Evolutionary conservation across 345 rosid genomes (phyloP).

Genomic region (Combretum micranthum): DNA sequence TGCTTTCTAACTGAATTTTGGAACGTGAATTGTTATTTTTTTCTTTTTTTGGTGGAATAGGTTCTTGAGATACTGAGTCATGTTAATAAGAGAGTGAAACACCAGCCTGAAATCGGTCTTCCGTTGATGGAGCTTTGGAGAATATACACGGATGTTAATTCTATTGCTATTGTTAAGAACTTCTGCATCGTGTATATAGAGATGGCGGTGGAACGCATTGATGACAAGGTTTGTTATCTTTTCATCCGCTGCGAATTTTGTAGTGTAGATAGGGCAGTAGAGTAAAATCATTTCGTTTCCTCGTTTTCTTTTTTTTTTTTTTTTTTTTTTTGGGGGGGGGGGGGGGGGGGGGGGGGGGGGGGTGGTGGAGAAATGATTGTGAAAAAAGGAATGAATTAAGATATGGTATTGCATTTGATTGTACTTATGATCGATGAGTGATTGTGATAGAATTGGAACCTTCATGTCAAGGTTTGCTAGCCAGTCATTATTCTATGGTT

Average conservation of each 20-base stretch:
- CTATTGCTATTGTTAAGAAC: conserved; percentile 69
- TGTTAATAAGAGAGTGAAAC: conserved; percentile 93
- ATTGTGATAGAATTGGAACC: conserved; percentile 84
- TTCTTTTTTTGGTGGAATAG: conserved; percentile 22
- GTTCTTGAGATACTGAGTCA: conserved; percentile 95
- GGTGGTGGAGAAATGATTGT: too few species aligned
- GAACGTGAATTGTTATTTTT: too few species aligned
- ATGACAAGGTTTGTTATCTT: conserved; percentile 42
- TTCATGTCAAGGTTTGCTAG: conserved; percentile 39
- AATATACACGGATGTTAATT: conserved; percentile 49
- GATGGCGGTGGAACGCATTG: conserved; percentile 85
- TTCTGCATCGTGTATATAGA: conserved; percentile 87
- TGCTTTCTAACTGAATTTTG: too few species aligned
- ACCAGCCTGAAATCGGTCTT: conserved; percentile 68
- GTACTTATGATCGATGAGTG: too few species aligned
- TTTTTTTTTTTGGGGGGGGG: too few species aligned
- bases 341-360: too few species aligned
- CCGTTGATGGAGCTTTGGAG: conserved; percentile 69
- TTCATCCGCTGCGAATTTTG: too few species aligned
- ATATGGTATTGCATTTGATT: too few species aligned
- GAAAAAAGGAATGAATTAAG: too few species aligned
- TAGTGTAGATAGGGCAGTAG: too few species aligned
- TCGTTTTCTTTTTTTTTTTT: too few species aligned
- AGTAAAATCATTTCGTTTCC: too few species aligned
- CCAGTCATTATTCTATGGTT: conserved; percentile 10